Evolutionary conservation across 441 rosid genomes (phyloP).

Genomic region (Bocquillonia castaneifolia): DNA sequence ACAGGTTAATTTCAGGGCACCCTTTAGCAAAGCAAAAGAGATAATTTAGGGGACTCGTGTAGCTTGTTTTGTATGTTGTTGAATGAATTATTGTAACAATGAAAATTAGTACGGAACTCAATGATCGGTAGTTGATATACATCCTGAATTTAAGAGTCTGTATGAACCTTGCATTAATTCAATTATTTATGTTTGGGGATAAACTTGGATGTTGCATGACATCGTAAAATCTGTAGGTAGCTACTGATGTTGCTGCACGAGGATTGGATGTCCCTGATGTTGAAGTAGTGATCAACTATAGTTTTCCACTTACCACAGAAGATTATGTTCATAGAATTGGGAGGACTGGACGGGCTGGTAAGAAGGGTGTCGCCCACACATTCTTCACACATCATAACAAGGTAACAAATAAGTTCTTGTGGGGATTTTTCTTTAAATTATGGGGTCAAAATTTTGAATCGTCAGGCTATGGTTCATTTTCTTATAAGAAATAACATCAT

Average conservation of each 20-base stretch:
- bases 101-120: no score
- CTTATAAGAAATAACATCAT: neutral
- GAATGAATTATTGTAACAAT: no score
- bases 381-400: constrained; percentile 83
- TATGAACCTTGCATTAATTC: neutral
- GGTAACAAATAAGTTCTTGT: constrained; percentile 31
- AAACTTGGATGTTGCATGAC: constrained; percentile 14
- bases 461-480: neutral
- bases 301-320: constrained; percentile 88
- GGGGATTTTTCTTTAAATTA: neutral
- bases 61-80: no score
- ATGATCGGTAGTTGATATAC: no score
- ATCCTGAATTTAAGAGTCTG: no score
- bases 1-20: neutral
- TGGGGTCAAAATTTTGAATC: neutral
- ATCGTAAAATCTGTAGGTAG: constrained; percentile 53
- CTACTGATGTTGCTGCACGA: constrained; percentile 95
- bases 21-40: neutral
- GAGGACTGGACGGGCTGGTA: constrained; percentile 95
- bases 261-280: constrained; percentile 93
- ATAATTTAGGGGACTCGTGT: neutral
- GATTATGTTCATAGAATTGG: constrained; percentile 93
- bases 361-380: constrained; percentile 94
- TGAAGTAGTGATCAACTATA: constrained; percentile 91
- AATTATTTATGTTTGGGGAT: neutral